Conservation (phyloP, 176 grass and related monocot species). For the Juncus effusus region DNA sequence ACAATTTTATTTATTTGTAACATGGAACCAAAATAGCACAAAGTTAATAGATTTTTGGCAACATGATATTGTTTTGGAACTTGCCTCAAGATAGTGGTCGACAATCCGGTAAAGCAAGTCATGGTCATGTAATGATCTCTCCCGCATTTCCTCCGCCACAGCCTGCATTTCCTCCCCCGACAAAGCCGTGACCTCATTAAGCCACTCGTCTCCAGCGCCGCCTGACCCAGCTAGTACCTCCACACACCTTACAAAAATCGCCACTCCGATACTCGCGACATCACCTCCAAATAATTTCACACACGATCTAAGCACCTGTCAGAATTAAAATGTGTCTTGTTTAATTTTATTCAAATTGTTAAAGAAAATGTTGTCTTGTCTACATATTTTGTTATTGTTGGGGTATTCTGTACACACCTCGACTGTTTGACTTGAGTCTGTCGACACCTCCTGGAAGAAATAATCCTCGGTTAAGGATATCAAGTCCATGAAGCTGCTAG, state of each 20-base stretch:
- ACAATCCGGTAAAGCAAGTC: slow-evolving; percentile 83
- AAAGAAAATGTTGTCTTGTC: no score
- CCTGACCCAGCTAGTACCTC: slow-evolving; percentile 53
- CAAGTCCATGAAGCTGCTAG: slow-evolving; percentile 22
- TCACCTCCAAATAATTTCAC: slow-evolving; percentile 41
- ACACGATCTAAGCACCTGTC: slow-evolving; percentile 46
- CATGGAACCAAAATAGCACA: no score
- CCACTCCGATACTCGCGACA: slow-evolving; percentile 27
- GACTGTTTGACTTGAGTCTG: slow-evolving; percentile 34
- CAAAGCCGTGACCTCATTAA: slow-evolving; percentile 54
- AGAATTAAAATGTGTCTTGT: no score
- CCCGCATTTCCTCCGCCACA: slow-evolving; percentile 51
- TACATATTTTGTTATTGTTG: no score
- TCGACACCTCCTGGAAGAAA: slow-evolving; percentile 75
- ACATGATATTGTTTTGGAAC: slow-evolving; percentile 2
- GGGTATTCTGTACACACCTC: not conserved
- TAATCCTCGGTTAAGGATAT: slow-evolving; percentile 47
- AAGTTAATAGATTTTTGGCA: no score
- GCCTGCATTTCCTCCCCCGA: slow-evolving; percentile 43
- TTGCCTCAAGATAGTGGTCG: slow-evolving; percentile 67
- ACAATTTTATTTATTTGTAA: no score
- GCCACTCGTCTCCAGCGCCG: slow-evolving; percentile 37
- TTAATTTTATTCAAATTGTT: no score
- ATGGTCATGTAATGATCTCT: slow-evolving; percentile 58
- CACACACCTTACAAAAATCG: slow-evolving; percentile 54